These are phyloP conservation scores for Tuber magnatum DNA, from an alignment of 495 filamentous ascomycete genomes.

Conservation along the genomic window DNA sequence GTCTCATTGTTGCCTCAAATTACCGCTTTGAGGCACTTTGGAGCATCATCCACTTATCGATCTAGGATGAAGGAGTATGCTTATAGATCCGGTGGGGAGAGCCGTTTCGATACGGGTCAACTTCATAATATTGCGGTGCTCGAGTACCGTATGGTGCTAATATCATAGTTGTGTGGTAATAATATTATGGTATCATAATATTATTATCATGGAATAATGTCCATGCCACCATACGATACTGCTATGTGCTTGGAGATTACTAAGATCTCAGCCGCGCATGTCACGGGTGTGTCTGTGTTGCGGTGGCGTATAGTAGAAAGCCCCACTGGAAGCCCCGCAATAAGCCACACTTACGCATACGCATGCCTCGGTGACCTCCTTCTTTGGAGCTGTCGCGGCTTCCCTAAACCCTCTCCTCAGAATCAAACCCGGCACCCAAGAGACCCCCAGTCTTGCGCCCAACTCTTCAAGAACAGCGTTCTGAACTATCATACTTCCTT, in stretches of 20 bases:
- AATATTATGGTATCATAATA: no score
- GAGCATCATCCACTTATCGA: background rate
- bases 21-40: no score
- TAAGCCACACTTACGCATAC: constrained; percentile 22
- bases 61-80: background rate
- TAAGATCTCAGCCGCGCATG: background rate
- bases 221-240: no score
- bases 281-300: background rate
- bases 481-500: background rate
- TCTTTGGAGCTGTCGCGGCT: background rate
- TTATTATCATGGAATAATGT: no score
- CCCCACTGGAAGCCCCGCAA: constrained; percentile 23
- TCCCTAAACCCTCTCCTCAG: background rate
- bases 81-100: background rate
- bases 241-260: background rate
- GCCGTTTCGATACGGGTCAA: background rate
- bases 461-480: background rate
- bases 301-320: no score
- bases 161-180: background rate
- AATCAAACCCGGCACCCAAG: background rate
- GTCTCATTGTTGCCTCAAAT: no score
- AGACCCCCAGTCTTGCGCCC: background rate
- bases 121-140: no score
- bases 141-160: no score
- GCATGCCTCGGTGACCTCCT: background rate